phyloP scores from a whole-genome alignment of 257 asterid genomes.

The Salvia splendens region DNA sequence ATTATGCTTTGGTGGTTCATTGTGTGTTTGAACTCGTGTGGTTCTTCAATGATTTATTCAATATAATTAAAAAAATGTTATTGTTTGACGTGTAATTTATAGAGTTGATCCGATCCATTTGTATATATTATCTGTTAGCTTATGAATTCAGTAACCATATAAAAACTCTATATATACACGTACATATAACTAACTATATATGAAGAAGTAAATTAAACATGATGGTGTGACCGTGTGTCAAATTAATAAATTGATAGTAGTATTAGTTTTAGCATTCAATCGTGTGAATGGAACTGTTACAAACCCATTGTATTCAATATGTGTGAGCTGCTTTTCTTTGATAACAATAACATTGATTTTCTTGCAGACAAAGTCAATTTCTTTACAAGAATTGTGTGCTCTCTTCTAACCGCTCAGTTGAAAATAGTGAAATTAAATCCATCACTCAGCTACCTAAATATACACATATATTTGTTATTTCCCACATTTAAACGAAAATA shows the following conservation, averaged over 20 bases:
- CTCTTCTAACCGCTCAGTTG: constrained; percentile 33
- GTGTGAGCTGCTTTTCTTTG: constrained; percentile 28
- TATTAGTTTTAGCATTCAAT: background rate
- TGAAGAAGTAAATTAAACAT: background rate
- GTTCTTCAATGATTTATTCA: too few species aligned
- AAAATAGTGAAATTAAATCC: constrained; percentile 4
- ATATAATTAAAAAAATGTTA: too few species aligned
- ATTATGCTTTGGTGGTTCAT: too few species aligned
- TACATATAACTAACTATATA: too few species aligned
- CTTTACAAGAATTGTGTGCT: constrained; percentile 22
- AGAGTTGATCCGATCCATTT: too few species aligned
- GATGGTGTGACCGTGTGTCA: background rate
- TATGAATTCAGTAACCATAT: too few species aligned
- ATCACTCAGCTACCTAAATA: background rate
- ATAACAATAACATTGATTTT: constrained; percentile 26
- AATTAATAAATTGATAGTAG: background rate
- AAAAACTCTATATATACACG: too few species aligned
- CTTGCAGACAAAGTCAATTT: constrained; percentile 49
- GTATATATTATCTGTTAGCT: too few species aligned
- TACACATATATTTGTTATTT: too few species aligned
- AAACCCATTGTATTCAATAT: constrained; percentile 20
- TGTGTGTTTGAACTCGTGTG: too few species aligned
- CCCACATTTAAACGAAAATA: background rate
- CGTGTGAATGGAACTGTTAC: background rate
- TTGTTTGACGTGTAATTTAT: too few species aligned